Evolutionary conservation across 805 yeast genomes (phyloP).

Genomic region (Candida sanyiensis): DNA sequence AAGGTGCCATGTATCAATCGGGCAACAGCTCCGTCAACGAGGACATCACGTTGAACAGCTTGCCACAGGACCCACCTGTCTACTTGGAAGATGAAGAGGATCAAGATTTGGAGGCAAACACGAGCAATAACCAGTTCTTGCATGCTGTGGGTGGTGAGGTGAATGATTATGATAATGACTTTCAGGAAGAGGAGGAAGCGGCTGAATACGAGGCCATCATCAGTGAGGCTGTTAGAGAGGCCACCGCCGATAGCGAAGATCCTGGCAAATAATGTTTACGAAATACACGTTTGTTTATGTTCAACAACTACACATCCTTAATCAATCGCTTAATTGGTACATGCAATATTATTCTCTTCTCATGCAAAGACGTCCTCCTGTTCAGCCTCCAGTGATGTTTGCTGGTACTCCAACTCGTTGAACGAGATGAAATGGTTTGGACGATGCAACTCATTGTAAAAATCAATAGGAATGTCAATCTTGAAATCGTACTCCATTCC

Average conservation of each 20-base stretch:
- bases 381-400: constrained; percentile 50
- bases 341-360: too few species aligned
- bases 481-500: constrained; percentile 57
- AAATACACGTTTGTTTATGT: too few species aligned
- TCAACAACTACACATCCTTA: too few species aligned
- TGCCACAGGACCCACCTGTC: constrained; percentile 35
- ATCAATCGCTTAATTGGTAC: too few species aligned
- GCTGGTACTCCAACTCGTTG: constrained; percentile 52
- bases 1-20: constrained; percentile 24
- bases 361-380: constrained; percentile 58
- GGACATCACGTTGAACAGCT: constrained; percentile 27
- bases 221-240: constrained; percentile 2
- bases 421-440: constrained; percentile 82
- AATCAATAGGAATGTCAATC: constrained; percentile 73
- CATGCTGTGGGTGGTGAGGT: background rate
- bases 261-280: background rate
- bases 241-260: background rate
- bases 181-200: constrained; percentile 1
- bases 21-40: constrained; percentile 23
- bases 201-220: constrained; percentile 8
- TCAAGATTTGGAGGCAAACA: constrained; percentile 6
- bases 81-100: constrained; percentile 21
- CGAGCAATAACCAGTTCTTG: constrained; percentile 8
- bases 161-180: background rate
- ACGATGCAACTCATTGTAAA: constrained; percentile 82